phyloP scores from a whole-genome alignment of 2,329 filamentous ascomycete species.

The Nannizzia gypsea region DNA sequence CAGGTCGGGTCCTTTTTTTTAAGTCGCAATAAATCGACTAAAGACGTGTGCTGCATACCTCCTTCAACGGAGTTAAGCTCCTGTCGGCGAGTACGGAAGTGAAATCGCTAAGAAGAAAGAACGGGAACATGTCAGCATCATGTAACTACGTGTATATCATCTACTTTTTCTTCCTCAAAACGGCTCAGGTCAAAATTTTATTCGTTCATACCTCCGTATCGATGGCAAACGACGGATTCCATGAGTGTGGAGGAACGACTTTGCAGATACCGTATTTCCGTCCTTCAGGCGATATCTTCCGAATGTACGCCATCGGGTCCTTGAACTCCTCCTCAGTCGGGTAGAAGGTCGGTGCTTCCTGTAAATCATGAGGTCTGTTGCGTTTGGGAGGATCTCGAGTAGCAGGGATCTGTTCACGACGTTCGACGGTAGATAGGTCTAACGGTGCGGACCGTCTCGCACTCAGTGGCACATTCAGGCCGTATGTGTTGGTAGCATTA shows the following conservation, averaged over 20 bases:
- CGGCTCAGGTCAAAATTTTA: not conserved
- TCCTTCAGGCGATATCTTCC: conserved; percentile 79
- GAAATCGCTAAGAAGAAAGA: conserved; percentile 58
- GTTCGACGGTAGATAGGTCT: conserved; percentile 81
- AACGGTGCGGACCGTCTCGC: conserved; percentile 56
- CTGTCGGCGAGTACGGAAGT: conserved; percentile 91
- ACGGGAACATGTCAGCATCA: not conserved
- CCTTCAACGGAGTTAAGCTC: conserved; percentile 97
- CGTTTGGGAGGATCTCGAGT: conserved; percentile 65
- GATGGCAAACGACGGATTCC: conserved; percentile 92
- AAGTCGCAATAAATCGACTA: not conserved
- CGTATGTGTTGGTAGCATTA: conserved; percentile 34
- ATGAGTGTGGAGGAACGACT: conserved; percentile 82
- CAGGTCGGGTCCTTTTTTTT: conserved; percentile 33
- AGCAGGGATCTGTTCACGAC: conserved; percentile 68
- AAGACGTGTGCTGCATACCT: conserved; percentile 44
- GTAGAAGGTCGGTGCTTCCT: conserved; percentile 80
- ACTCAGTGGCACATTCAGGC: conserved; percentile 48
- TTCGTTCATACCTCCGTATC: conserved; percentile 72
- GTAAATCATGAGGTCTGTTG: conserved; percentile 68
- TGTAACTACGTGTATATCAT: not conserved
- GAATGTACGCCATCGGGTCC: conserved; percentile 86
- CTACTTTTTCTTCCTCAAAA: not conserved
- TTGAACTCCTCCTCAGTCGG: conserved; percentile 91
- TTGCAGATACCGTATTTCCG: conserved; percentile 86